phyloP scores from a whole-genome alignment of 2,329 filamentous ascomycete genomes.

The Neoarthrinium moseri region DNA sequence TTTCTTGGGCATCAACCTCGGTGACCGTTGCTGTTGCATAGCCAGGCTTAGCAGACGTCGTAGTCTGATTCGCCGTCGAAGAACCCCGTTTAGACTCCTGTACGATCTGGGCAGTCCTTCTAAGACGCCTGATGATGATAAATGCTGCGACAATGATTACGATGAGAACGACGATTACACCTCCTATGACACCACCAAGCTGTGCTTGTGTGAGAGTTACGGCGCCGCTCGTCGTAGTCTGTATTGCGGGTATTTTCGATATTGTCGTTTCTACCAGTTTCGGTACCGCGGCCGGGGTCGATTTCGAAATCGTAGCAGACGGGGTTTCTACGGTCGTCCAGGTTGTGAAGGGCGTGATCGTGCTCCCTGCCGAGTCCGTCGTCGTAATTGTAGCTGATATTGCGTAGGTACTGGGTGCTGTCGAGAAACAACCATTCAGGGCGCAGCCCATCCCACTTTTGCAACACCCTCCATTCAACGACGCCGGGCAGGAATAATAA shows the following conservation, averaged over 20 bases:
- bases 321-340: constrained; percentile 34
- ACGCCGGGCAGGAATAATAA: constrained; percentile 49
- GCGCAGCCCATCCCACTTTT: constrained; percentile 48
- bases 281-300: constrained; percentile 27
- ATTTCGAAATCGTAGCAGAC: constrained; percentile 22
- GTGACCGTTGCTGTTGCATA: constrained; percentile 38
- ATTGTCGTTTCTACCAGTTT: constrained; percentile 45
- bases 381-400: constrained; percentile 44
- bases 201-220: constrained; percentile 36
- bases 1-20: constrained; percentile 39
- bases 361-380: constrained; percentile 37
- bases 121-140: constrained; percentile 50
- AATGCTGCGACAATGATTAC: constrained; percentile 45
- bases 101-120: constrained; percentile 37
- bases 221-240: constrained; percentile 19
- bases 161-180: constrained; percentile 46
- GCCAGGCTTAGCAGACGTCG: constrained; percentile 34
- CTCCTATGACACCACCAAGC: constrained; percentile 54
- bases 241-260: constrained; percentile 35
- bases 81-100: constrained; percentile 33
- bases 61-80: constrained; percentile 27
- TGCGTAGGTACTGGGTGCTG: constrained; percentile 42
- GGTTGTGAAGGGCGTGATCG: constrained; percentile 38
- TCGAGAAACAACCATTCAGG: constrained; percentile 44
- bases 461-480: constrained; percentile 54